Conservation (phyloP, 2,329 filamentous ascomycete species). For the Epichloe festucae region DNA sequence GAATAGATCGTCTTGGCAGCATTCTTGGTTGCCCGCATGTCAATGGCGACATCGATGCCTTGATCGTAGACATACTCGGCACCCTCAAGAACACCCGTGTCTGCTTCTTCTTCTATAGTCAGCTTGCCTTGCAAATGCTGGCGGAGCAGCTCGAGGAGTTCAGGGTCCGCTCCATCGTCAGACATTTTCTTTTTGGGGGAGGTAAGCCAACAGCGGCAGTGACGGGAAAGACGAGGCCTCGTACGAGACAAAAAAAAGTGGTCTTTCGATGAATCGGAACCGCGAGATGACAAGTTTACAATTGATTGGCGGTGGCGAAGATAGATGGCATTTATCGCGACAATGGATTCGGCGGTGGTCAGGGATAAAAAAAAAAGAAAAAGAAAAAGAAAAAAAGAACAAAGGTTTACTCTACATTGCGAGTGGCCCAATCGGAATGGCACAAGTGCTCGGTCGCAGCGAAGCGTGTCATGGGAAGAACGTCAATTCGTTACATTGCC, state of each 20-base stretch:
- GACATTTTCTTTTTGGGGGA: conserved; percentile 41
- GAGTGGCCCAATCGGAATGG: background rate
- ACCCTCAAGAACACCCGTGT: conserved; percentile 69
- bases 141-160: conserved; percentile 74
- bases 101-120: conserved; percentile 43
- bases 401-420: background rate
- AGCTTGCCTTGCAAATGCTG: conserved; percentile 58
- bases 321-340: background rate
- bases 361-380: background rate
- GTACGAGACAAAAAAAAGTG: background rate
- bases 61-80: conserved; percentile 87
- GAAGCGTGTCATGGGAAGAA: background rate
- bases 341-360: background rate
- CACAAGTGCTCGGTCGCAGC: background rate
- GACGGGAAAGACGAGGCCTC: background rate
- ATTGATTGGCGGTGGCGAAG: background rate
- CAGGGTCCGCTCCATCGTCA: conserved; percentile 80
- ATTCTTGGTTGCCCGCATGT: conserved; percentile 67
- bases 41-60: conserved; percentile 80
- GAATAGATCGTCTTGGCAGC: conserved; percentile 69
- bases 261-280: background rate
- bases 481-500: background rate
- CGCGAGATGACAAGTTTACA: background rate
- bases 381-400: background rate
- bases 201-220: conserved; percentile 9